Base-by-base conservation (phyloP, 1,284 basidiomycete species). In the Leccinum colubrinum region DNA sequence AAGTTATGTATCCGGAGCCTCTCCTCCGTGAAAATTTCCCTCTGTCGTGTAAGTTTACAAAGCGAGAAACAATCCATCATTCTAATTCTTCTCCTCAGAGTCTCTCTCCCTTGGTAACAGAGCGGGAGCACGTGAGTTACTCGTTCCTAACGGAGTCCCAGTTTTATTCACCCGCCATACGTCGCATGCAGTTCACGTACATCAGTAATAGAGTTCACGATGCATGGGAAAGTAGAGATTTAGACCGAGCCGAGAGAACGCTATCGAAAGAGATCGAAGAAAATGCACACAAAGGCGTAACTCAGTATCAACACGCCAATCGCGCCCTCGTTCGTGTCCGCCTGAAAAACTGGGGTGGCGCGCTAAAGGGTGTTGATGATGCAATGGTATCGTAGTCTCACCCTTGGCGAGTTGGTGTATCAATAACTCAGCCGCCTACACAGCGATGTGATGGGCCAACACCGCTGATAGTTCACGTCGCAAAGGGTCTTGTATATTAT, bases 101-200 rank as follows among this genome's bases (percentile, higher is more conserved):
- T 15, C 46, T 64, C 35, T 20, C 20, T 46, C 62, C 48, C 20
- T 56, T 12, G 15, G 20, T 33, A 39, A 20, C 17, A 46, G 11
- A 41, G 15, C 48, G n/a, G n/a, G 57, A 58, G 7, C 61, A 61
- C 3, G 62, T 64, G 41, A 33, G 63, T 63, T 22, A 15, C 35
- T 11, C 14, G 8, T 3, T 50, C 7, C n/a, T 11, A 14, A 1
- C 7, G 27, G 12, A 9, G 5, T 17, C 22, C 17, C 52, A 17
- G 5, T 8, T 27, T 39, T 2, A 8, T 2, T 46, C 17, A 39
- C 22, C 41, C n/a, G 8, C n/a, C 7, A 1, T 51, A n/a, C 14
- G 4, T 61, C 7, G 22, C 6, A 4, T 15, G 12, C 54, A 65
- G 65, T 51, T 66, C 17, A 66, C 55, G 3, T 62, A 56, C 22